phyloP scores from a whole-genome alignment of 2,329 filamentous ascomycete species.

The Paecilomyces sp. region DNA sequence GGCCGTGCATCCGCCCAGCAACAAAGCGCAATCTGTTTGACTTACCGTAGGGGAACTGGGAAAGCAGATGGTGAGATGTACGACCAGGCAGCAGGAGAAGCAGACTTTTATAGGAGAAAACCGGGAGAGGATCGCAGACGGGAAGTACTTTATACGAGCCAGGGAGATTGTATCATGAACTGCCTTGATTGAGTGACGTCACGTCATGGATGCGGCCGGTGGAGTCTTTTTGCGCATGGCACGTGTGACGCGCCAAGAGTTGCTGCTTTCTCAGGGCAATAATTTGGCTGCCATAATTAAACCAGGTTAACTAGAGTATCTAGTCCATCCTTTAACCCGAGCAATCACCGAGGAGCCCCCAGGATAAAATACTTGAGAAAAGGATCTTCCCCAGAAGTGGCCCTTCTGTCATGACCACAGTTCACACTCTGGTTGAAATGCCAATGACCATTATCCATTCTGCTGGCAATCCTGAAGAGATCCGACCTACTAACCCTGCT shows the following conservation, averaged over 20 bases:
- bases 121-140: background rate
- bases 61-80: background rate
- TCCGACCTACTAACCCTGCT: background rate
- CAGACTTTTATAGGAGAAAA: background rate
- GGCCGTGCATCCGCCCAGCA: background rate
- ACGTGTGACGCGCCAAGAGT: conserved; percentile 3
- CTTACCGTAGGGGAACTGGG: background rate
- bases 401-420: background rate
- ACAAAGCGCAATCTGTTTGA: background rate
- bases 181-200: conserved; percentile 15
- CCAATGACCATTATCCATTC: background rate
- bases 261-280: background rate
- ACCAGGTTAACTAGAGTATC: no score
- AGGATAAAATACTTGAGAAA: background rate
- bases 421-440: background rate
- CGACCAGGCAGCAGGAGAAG: background rate
- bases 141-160: background rate
- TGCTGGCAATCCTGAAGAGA: background rate
- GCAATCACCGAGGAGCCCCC: background rate
- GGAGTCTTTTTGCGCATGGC: conserved; percentile 8
- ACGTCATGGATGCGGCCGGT: conserved; percentile 21
- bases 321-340: background rate
- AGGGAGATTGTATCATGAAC: background rate
- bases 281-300: no score
- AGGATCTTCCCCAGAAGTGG: background rate